These are phyloP conservation scores for Neocucurbitaria cava DNA, from an alignment of 2,329 filamentous ascomycete genomes.

Conservation along the genomic window DNA sequence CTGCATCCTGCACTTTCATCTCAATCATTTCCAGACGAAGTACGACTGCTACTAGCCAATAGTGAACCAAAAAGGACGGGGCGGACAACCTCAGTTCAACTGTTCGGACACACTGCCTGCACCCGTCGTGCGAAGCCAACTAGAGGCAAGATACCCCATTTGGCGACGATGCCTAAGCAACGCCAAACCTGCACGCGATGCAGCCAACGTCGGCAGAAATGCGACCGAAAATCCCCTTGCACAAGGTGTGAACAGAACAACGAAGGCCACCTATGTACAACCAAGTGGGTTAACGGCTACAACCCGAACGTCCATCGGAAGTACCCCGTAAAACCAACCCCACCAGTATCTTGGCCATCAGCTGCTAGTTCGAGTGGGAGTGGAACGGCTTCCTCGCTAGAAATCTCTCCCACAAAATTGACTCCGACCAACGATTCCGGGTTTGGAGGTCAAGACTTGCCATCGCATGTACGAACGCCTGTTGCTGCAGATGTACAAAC, in stretches of 20 bases:
- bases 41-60: neutral
- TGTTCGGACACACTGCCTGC: neutral
- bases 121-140: neutral
- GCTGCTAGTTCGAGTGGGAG: conserved; percentile 15
- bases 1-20: neutral
- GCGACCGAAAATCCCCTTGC: conserved; percentile 38
- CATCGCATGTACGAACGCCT: neutral
- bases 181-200: conserved; percentile 41
- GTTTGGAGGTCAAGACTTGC: neutral
- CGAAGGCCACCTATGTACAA: conserved; percentile 42
- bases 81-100: neutral
- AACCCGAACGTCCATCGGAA: conserved; percentile 41
- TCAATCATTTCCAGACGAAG: neutral
- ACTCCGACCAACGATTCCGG: conserved; percentile 2
- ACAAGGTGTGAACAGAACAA: conserved; percentile 40
- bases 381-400: conserved; percentile 14
- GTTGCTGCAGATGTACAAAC: conserved; percentile 1
- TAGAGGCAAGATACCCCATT: neutral
- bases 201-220: conserved; percentile 40
- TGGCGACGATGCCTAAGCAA: conserved; percentile 37
- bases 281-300: conserved; percentile 42
- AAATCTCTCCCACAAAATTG: conserved; percentile 8
- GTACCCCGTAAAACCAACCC: conserved; percentile 23
- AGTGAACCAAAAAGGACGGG: neutral
- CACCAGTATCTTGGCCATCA: conserved; percentile 2